These are phyloP conservation scores for Firmiana major DNA, from an alignment of 345 rosid genomes.

Conservation along the genomic window DNA sequence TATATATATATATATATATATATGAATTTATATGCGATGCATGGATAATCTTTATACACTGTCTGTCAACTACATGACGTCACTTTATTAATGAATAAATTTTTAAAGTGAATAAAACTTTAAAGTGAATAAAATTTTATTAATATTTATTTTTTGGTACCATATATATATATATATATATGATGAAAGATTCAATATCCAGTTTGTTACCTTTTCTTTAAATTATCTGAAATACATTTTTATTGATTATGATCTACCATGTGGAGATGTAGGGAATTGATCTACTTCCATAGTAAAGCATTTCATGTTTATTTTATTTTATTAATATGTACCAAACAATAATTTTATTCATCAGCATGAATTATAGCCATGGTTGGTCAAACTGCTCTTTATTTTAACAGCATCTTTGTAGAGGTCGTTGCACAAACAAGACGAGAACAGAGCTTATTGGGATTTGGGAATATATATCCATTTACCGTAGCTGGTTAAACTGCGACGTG, in stretches of 20 bases:
- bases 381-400: conserved; percentile 27
- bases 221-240: background rate
- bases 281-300: background rate
- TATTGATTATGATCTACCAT: background rate
- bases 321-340: background rate
- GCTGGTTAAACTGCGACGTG: no score
- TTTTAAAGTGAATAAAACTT: no score
- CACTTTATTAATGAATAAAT: no score
- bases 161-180: no score
- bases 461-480: conserved; percentile 93
- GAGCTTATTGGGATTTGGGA: conserved; percentile 99
- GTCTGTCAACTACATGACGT: no score
- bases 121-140: no score
- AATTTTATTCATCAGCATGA: background rate
- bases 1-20: no score
- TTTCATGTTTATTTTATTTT: background rate
- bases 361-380: background rate
- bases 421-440: conserved; percentile 73
- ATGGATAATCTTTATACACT: no score
- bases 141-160: no score
- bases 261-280: background rate
- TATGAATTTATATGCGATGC: no score
- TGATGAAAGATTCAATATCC: conserved; percentile 53
- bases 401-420: conserved; percentile 73
- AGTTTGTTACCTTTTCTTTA: conserved; percentile 44